Evolutionary conservation across 1,139 yeast genomes (phyloP).

Genomic region (Scheffersomyces illinoinensis): DNA sequence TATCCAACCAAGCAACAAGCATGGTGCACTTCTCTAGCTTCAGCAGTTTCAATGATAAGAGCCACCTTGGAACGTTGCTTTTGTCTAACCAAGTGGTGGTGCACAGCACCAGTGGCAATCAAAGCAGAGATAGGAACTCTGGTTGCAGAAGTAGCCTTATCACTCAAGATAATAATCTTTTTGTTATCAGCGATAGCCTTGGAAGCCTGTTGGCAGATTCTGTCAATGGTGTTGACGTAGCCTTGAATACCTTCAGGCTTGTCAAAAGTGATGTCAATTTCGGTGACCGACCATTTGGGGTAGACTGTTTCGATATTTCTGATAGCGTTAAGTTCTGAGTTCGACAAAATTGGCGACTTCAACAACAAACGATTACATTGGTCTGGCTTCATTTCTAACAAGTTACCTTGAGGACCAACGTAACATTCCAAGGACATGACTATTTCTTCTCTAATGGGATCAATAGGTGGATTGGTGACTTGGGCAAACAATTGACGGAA

Average conservation of each 20-base stretch:
- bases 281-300: slow-evolving; percentile 83
- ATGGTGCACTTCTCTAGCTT: slow-evolving; percentile 97
- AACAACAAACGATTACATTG: slow-evolving; percentile 89
- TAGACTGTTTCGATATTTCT: slow-evolving; percentile 69
- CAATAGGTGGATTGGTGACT: slow-evolving; percentile 98
- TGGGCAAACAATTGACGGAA: slow-evolving; percentile 97
- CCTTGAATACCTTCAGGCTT: slow-evolving; percentile 84
- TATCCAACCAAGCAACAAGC: slow-evolving; percentile 92
- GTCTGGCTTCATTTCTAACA: slow-evolving; percentile 86
- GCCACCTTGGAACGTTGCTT: slow-evolving; percentile 97
- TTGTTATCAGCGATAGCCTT: slow-evolving; percentile 76
- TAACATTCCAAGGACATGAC: slow-evolving; percentile 98
- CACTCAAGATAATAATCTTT: slow-evolving; percentile 77
- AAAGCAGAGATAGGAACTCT: slow-evolving; percentile 86
- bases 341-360: slow-evolving; percentile 78
- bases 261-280: slow-evolving; percentile 87
- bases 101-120: slow-evolving; percentile 95
- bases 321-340: slow-evolving; percentile 73
- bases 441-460: slow-evolving; percentile 93
- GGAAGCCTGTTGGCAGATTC: slow-evolving; percentile 85
- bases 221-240: slow-evolving; percentile 80
- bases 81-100: slow-evolving; percentile 93
- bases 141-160: slow-evolving; percentile 57
- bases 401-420: slow-evolving; percentile 96
- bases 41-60: slow-evolving; percentile 87